Conservation (phyloP, 2,329 filamentous ascomycete genomes). For the Colletotrichum cereale region DNA sequence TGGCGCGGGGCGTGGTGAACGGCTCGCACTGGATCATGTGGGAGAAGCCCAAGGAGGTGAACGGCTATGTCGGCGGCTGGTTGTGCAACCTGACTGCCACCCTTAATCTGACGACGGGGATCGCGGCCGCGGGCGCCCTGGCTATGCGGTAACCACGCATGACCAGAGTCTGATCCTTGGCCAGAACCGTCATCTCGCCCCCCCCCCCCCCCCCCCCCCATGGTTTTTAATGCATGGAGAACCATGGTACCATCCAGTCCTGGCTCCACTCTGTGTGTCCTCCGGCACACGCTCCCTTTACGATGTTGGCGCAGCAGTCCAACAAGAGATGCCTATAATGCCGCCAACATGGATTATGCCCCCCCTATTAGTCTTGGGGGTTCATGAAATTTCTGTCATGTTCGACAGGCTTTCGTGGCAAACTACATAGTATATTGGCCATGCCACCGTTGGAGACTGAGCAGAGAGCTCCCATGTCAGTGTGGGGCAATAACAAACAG, state of each 20-base stretch:
- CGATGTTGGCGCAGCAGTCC: not conserved
- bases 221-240: not conserved
- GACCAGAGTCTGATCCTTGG: not conserved
- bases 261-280: not conserved
- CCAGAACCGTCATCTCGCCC: not conserved
- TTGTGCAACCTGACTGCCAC: conserved; percentile 24
- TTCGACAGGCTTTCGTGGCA: not conserved
- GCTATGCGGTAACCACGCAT: not conserved
- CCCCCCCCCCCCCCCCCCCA: not conserved
- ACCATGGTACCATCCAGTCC: not conserved
- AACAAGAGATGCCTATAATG: not conserved
- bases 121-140: not conserved
- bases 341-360: not conserved
- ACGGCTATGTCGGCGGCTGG: conserved; percentile 50
- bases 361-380: too few species aligned
- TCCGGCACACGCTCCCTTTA: not conserved
- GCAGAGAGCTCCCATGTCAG: not conserved
- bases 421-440: not conserved
- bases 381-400: not conserved
- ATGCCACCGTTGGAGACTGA: not conserved
- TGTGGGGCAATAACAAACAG: not conserved
- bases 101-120: conserved; percentile 10
- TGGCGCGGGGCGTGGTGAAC: conserved; percentile 71
- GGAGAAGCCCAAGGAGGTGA: conserved; percentile 75
- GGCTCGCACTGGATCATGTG: conserved; percentile 81